Conservation (phyloP, 2,329 filamentous ascomycete genomes). For the Alternaria viburni region DNA sequence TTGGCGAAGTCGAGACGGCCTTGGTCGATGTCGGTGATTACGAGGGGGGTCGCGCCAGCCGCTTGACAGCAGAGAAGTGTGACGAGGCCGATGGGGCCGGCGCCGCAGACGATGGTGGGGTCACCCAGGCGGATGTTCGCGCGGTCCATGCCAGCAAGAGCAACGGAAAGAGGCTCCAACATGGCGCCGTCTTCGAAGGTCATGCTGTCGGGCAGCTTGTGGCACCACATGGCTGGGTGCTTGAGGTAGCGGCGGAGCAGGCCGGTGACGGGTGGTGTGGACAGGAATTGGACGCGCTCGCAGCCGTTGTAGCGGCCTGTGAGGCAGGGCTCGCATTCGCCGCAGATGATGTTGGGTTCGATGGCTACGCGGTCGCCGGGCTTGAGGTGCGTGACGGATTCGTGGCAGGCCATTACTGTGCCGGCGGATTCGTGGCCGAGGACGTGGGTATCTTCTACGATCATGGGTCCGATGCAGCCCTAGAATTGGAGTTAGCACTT, state of each 20-base stretch:
- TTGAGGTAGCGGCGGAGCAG: constrained; percentile 91
- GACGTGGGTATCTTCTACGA: constrained; percentile 86
- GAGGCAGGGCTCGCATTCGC: constrained; percentile 86
- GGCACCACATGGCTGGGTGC: constrained; percentile 92
- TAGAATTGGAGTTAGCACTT: constrained; percentile 15
- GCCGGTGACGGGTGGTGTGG: constrained; percentile 87
- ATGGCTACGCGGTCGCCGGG: constrained; percentile 90
- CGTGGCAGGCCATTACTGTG: constrained; percentile 77
- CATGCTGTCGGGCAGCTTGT: constrained; percentile 88
- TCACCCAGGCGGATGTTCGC: constrained; percentile 83
- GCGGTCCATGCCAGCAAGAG: constrained; percentile 85
- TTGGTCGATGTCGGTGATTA: constrained; percentile 94
- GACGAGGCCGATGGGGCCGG: constrained; percentile 91
- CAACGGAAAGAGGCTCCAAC: constrained; percentile 88
- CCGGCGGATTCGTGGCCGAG: constrained; percentile 94
- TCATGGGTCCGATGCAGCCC: constrained; percentile 92
- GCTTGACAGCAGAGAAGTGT: constrained; percentile 80
- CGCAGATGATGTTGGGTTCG: constrained; percentile 93
- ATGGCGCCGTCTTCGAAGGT: constrained; percentile 89
- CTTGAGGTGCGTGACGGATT: constrained; percentile 78
- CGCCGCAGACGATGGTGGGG: constrained; percentile 86
- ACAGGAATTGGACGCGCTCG: constrained; percentile 82
- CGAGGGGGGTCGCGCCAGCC: constrained; percentile 86
- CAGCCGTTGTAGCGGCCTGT: constrained; percentile 96
- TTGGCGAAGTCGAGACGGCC: constrained; percentile 84